Conservation (phyloP, 2,329 filamentous ascomycete genomes). For the Penicillium sp. region DNA sequence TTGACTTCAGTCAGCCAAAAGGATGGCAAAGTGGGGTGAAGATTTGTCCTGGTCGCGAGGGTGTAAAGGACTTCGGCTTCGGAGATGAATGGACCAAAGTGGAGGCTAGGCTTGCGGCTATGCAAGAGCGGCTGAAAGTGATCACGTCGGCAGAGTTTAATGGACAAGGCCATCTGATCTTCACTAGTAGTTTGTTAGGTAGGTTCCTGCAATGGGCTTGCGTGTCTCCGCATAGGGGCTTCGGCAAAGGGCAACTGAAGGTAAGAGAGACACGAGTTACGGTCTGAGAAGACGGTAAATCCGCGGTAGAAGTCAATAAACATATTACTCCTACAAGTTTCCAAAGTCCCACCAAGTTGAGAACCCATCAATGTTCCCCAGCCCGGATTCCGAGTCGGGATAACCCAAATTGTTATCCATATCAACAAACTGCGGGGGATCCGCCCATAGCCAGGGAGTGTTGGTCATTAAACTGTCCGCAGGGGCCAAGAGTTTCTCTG, state of each 20-base stretch:
- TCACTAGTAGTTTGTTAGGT: slow-evolving; percentile 2
- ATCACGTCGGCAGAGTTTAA: slow-evolving; percentile 15
- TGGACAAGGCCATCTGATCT: not conserved
- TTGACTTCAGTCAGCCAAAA: slow-evolving; percentile 62
- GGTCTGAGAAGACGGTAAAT: slow-evolving; percentile 2
- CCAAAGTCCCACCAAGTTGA: slow-evolving; percentile 39
- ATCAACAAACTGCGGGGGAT: slow-evolving; percentile 32
- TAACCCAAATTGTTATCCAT: slow-evolving; percentile 31
- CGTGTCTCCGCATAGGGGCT: slow-evolving; percentile 14
- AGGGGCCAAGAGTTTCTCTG: slow-evolving; percentile 31
- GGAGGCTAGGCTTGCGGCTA: slow-evolving; percentile 51
- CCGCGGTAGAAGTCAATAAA: slow-evolving; percentile 22
- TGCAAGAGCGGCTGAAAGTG: slow-evolving; percentile 48
- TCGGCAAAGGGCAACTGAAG: not conserved
- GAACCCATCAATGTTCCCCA: slow-evolving; percentile 33
- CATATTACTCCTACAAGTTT: slow-evolving; percentile 30
- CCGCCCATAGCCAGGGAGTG: slow-evolving; percentile 37
- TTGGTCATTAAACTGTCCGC: slow-evolving; percentile 36
- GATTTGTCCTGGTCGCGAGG: slow-evolving; percentile 62
- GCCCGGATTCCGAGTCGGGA: slow-evolving; percentile 25
- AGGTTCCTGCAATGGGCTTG: slow-evolving; percentile 17
- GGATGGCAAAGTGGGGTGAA: slow-evolving; percentile 58
- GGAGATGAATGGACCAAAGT: slow-evolving; percentile 63
- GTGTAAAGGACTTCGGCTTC: slow-evolving; percentile 55
- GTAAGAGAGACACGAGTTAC: slow-evolving; percentile 1